Percentiles rank a stretch among this genome's conserved stretches.
These are phyloP conservation scores for Sinapis alba DNA, from an alignment of 441 rosid species.

Conservation along the genomic window DNA sequence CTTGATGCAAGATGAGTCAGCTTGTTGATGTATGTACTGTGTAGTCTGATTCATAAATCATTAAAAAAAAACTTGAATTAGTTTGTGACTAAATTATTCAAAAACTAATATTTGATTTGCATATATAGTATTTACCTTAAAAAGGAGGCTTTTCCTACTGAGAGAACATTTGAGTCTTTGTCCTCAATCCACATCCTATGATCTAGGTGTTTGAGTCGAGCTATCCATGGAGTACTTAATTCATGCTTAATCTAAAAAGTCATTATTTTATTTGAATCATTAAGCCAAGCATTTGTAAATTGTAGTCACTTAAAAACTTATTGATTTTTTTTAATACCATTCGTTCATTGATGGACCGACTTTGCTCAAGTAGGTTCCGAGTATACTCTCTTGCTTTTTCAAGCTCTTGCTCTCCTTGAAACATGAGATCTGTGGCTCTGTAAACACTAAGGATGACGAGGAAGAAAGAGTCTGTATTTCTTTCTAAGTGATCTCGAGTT, in stretches of 20 bases:
- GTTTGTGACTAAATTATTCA: background rate
- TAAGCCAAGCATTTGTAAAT: background rate
- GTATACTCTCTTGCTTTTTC: slow-evolving; percentile 53
- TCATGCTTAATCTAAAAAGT: slow-evolving; percentile 53
- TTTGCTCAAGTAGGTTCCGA: slow-evolving; percentile 43
- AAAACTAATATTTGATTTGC: background rate
- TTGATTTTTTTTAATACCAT: slow-evolving; percentile 8
- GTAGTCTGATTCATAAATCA: slow-evolving; percentile 45
- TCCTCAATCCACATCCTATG: slow-evolving; percentile 67
- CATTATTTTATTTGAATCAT: background rate
- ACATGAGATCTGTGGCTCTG: slow-evolving; percentile 58
- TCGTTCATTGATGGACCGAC: background rate
- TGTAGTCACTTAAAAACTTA: background rate
- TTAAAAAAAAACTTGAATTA: background rate
- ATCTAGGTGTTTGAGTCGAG: slow-evolving; percentile 60
- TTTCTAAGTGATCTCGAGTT: slow-evolving; percentile 39
- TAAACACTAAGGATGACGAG: slow-evolving; percentile 51
- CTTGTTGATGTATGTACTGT: slow-evolving; percentile 33
- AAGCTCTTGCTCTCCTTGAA: slow-evolving; percentile 48
- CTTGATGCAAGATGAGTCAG: slow-evolving; percentile 48
- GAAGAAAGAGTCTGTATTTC: slow-evolving; percentile 42
- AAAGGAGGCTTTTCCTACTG: slow-evolving; percentile 55
- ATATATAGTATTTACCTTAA: slow-evolving; percentile 40
- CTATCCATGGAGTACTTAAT: slow-evolving; percentile 54
- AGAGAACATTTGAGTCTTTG: slow-evolving; percentile 41